Evolutionary conservation across 1,284 basidiomycete species (phyloP), one percentile per base, ranked within the genome.

Genomic region (Apiotrichum sp.): DNA sequence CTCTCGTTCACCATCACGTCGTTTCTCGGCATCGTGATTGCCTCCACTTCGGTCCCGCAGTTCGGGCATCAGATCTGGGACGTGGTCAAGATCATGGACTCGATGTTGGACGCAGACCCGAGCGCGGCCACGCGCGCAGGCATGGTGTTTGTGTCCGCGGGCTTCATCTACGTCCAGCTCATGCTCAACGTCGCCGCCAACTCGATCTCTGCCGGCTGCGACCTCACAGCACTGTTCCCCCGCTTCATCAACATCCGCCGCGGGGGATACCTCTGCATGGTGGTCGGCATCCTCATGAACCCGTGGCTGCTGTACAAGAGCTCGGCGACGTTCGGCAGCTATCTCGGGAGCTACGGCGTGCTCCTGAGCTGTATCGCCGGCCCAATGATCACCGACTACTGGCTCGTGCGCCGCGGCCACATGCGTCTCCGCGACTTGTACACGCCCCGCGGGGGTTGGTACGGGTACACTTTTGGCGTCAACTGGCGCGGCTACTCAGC

Each of bases 371-470:
- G 87, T 31, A 86, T 91, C 63, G 85, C 84, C 29, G 87, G 87
- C 10, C 87, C 88, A n/a, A 87, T 89, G 85, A 83, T 89, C 63
- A 84, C 81, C 16, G 87, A 93, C 70, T 92, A 91, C 77, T 93
- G 85, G 77, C 65, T 90, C 36, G 81, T 92, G 57, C 81, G 86
- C 47, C 81, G 82, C 50, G 88, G 88, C 0, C 84, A 85, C 64
- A 83, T 88, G 68, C 81, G 83, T 41, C 79, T 92, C 41, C 78
- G 79, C 14, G 86, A 90, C 72, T 79, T 93, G 13, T 93, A 89
- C 75, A 78, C 77, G 47, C 73, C 81, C 3, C 76, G 77, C 55
- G 78, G 80, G 43, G 84, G 83, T 1, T 86, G 85, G 84, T 91
- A 90, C 73, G 84, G 79, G 74, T 92, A 90, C 73, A 86, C 82